Base-by-base conservation (phyloP, 2,329 filamentous ascomycete species). In the Xylariaceae sp. region DNA sequence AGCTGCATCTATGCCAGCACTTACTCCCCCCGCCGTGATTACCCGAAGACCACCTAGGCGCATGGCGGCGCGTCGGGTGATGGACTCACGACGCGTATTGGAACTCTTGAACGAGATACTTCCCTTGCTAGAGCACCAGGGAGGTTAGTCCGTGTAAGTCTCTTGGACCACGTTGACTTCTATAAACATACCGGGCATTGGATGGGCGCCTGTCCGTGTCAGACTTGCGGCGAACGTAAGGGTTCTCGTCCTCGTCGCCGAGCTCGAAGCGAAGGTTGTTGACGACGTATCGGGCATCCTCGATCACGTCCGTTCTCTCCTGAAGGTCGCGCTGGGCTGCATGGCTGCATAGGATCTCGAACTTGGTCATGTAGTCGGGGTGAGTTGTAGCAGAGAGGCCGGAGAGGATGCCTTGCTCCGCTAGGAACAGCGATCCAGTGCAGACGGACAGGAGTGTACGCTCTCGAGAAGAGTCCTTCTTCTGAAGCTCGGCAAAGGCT, bases 241-340 rank as follows among this genome's bases (percentile, higher is more conserved):
- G 85, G 64, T 87, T 90, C 63, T 88, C 82, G 47, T 89, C 84
- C 56, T 85, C 78, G 57, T 89, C 79, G 44, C 83, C 83, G 51
- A 92, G 70, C 54, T 92, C 86, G 62, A 90, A 94, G 52, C 87
- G 83, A 43, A 88, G 81, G 66, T 94, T 92, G 73, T 94, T 94
- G 61, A 94, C 87, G 14, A 94, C 86, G 59, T 92, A 94, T 57
- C 86, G 76, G 57, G 74, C 73, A 48, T 86, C 82, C 57, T 92
- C 85, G 56, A 90, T 75, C 48, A 92, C 83, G 57, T 92, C 85
- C 54, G 85, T 88, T 57, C 85, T 81, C 68, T 88, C 83, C 40
- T 78, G 75, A 50, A 84, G 70, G 61, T 85, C 79, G 47, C 79
- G 73, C 41, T 78, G 76, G 31, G 83, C 76, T 33, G 80, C 78